phyloP scores from a whole-genome alignment of 1,284 basidiomycete species.

The Cryptococcus neoformans region DNA sequence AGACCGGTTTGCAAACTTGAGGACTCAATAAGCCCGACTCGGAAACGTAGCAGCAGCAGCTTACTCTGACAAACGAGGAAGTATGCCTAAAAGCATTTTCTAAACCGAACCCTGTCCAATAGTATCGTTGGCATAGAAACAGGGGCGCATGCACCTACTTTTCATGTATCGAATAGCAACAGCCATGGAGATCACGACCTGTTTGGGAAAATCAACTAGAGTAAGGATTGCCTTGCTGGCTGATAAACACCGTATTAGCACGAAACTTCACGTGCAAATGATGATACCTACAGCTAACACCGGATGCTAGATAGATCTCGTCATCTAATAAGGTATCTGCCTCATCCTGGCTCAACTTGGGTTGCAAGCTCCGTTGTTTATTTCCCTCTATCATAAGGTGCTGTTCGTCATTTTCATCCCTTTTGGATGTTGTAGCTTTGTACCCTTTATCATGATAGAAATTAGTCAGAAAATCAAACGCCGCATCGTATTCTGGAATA shows the following conservation, averaged over 20 bases:
- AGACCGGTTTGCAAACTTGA: conserved; percentile 65
- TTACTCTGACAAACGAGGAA: conserved; percentile 63
- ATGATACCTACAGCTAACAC: conserved; percentile 5
- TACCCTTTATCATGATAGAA: conserved; percentile 61
- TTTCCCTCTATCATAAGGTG: too few relatives aligned
- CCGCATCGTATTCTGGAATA: conserved; percentile 62
- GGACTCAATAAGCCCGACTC: conserved; percentile 12
- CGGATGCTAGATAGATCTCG: background rate
- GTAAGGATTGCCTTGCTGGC: conserved; percentile 45
- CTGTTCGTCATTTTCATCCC: too few relatives aligned
- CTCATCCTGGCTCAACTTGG: too few relatives aligned
- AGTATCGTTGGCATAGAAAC: background rate
- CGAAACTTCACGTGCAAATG: background rate
- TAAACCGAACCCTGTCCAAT: conserved; percentile 60
- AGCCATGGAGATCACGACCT: conserved; percentile 63
- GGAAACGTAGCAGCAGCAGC: background rate
- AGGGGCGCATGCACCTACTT: conserved; percentile 18
- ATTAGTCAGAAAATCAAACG: conserved; percentile 66
- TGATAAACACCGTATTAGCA: conserved; percentile 1
- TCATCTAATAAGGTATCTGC: too few relatives aligned
- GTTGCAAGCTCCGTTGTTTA: too few relatives aligned
- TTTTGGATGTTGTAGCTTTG: conserved; percentile 7
- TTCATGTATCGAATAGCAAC: conserved; percentile 73
- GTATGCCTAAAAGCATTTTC: conserved; percentile 71
- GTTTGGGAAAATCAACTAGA: conserved; percentile 68